phyloP scores from a whole-genome alignment of 331 rosid species.

The Telfairia occidentalis region DNA sequence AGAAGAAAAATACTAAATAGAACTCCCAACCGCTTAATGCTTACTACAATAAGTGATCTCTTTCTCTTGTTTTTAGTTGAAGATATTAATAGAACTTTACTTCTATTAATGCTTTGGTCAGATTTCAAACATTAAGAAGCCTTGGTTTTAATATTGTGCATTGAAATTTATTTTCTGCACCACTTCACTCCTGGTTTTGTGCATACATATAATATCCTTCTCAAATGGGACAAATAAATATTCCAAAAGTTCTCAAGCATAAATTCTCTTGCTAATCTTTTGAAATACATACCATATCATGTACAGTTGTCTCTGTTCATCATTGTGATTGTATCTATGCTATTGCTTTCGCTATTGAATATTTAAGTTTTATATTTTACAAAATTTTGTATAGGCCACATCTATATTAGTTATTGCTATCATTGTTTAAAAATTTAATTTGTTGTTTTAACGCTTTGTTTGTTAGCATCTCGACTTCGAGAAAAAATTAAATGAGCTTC shows the following conservation, averaged over 20 bases:
- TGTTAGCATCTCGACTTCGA: background rate
- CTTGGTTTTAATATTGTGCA: background rate
- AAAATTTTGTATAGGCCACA: background rate
- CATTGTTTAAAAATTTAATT: slow-evolving; percentile 1
- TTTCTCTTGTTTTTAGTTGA: background rate
- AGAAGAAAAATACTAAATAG: background rate
- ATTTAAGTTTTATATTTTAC: background rate
- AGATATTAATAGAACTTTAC: background rate
- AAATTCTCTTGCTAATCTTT: background rate
- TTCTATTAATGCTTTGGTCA: background rate
- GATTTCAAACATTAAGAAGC: background rate
- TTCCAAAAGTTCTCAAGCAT: slow-evolving; percentile 1
- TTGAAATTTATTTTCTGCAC: background rate
- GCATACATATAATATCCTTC: slow-evolving; percentile 1
- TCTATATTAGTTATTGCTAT: background rate
- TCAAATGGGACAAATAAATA: background rate
- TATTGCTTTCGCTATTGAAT: background rate
- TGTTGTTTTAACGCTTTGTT: slow-evolving; percentile 1
- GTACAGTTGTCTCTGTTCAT: background rate
- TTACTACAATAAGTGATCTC: background rate
- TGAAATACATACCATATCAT: background rate
- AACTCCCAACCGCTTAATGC: background rate
- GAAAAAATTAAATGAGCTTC: slow-evolving; percentile 2
- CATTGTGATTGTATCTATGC: background rate
- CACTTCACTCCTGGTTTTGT: background rate